Evolutionary conservation across 768 basidiomycete species (phyloP), one percentile per base, ranked within the genome.

Genomic region (Pholiota molesta): DNA sequence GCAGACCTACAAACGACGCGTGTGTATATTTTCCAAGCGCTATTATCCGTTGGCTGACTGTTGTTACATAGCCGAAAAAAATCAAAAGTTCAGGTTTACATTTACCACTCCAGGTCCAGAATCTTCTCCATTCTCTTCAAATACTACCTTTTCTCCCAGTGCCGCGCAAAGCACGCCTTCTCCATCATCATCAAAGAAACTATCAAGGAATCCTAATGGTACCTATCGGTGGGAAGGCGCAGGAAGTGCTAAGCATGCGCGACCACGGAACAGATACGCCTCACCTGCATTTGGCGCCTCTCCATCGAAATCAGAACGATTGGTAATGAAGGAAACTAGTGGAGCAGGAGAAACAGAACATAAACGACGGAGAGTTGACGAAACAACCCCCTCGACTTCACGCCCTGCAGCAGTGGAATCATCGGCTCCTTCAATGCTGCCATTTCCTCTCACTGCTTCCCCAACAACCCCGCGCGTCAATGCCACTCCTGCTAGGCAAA

Each of bases 151-250:
- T 37, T 55, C 66, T 16, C 61, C 68, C n/a, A 71, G 75, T 1
- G 66, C 78, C 19, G 69, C 80, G 16, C 78, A 52, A 14, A 53
- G 16, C n/a, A 23, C 57, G 19, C n/a, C 47, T 13, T 10, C 47
- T 13, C 11, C 47, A 21, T 28, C 47, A 0, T 44, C 85, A 5
- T 81, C 81, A 17, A 86, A 82, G 69, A 86, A 81, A 10, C 75
- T 93, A 7, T 70, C 80, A 21, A 84, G 77, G 69, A 94, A 94
- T 67, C 91, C 91, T 0, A 94, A 93, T 69, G 91, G 91, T 21
- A 69, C 76, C 35, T 89, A 89, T 73, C 80, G 81, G 52, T 92
- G 88, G 88, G 83, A 87, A 65, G 92, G 91, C n/a, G 88, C 79
- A 33, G 90, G 91, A 45, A 91, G 89, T 66, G 86, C 91, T 13